A percentile compares a stretch with the other conserved stretches of the same genome.
These are phyloP conservation scores for Nigrospora oryzae DNA, from an alignment of 2,329 filamentous ascomycete species.

Conservation along the genomic window DNA sequence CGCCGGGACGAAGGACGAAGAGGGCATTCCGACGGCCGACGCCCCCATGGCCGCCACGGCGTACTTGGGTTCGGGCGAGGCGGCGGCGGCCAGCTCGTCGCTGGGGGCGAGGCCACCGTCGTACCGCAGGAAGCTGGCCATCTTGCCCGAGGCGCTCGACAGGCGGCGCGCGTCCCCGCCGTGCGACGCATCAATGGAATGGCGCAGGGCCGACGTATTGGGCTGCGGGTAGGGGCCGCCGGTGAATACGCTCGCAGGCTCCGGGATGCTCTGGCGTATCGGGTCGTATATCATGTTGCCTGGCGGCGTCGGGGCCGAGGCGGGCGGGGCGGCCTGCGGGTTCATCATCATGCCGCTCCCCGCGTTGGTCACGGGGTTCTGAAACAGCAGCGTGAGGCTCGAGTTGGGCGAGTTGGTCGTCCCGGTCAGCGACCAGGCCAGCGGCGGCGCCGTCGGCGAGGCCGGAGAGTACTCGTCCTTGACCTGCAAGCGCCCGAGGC, in stretches of 20 bases:
- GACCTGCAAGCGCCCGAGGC: conserved; percentile 30
- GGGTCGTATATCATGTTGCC: conserved; percentile 55
- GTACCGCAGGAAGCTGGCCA: conserved; percentile 15
- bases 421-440: conserved; percentile 83
- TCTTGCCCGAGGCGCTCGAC: conserved; percentile 10
- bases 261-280: conserved; percentile 46
- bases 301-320: conserved; percentile 38
- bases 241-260: conserved; percentile 33
- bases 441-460: conserved; percentile 42
- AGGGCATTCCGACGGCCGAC: no score
- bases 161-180: conserved; percentile 8
- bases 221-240: conserved; percentile 41
- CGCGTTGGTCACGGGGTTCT: conserved; percentile 32
- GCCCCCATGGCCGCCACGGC: no score
- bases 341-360: conserved; percentile 2
- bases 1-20: no score
- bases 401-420: conserved; percentile 80
- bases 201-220: conserved; percentile 36
- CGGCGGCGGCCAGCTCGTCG: no score
- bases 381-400: conserved; percentile 74
- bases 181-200: conserved; percentile 24
- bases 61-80: no score
- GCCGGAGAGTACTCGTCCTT: conserved; percentile 32
- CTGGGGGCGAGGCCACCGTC: conserved; percentile 3
- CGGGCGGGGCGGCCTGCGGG: conserved; percentile 12